Percentiles rank a stretch among this genome's conserved stretches.
phyloP scores from a whole-genome alignment of 352 stramenopile species.

The Phytophthora citrophthora region DNA sequence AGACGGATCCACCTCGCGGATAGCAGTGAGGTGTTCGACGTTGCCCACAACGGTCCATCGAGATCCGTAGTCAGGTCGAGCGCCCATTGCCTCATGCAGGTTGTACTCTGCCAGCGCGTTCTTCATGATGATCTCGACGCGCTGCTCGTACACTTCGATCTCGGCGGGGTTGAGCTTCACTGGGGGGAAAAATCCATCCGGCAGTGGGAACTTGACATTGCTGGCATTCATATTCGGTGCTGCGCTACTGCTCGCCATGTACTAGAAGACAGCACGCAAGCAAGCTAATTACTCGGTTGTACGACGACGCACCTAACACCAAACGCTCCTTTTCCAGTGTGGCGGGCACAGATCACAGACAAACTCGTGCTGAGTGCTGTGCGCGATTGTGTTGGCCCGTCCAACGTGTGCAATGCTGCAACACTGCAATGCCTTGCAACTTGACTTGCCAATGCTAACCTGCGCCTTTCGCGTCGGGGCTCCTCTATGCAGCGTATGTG shows the following conservation, averaged over 20 bases:
- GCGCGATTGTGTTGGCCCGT: conserved; percentile 33
- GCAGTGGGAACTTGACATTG: conserved; percentile 44
- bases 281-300: background rate
- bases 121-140: conserved; percentile 50
- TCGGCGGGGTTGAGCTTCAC: conserved; percentile 36
- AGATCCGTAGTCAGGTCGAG: conserved; percentile 41
- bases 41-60: conserved; percentile 42
- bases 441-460: conserved; percentile 7
- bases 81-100: conserved; percentile 46
- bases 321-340: conserved; percentile 45
- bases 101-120: conserved; percentile 53
- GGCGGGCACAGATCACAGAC: conserved; percentile 18
- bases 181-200: conserved; percentile 47
- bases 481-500: conserved; percentile 18
- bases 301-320: conserved; percentile 11
- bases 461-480: conserved; percentile 31
- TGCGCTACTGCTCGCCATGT: conserved; percentile 11
- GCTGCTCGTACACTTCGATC: conserved; percentile 44
- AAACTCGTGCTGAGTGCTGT: conserved; percentile 14
- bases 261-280: background rate
- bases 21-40: conserved; percentile 46
- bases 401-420: conserved; percentile 45
- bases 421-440: conserved; percentile 35
- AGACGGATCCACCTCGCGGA: conserved; percentile 45
- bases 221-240: conserved; percentile 27